Percentiles rank a stretch among this genome's conserved stretches.
phyloP scores from a whole-genome alignment of 164 flowering plant genomes.

The Chimonanthus salicifolius region DNA sequence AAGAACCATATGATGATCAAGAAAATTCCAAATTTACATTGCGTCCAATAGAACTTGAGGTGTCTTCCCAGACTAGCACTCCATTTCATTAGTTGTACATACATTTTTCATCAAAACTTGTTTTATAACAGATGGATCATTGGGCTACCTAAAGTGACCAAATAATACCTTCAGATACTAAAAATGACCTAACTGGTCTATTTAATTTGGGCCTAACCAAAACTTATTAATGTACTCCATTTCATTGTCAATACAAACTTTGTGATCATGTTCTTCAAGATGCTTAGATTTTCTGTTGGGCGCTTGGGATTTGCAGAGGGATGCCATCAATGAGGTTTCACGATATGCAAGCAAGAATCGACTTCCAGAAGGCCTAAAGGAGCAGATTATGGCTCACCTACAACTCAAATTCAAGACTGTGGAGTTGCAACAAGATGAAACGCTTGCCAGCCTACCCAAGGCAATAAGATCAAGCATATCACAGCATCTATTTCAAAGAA shows the following conservation, averaged over 20 bases:
- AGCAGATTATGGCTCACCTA: constrained; percentile 81
- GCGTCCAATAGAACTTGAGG: too few species aligned
- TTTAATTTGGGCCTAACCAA: neutral
- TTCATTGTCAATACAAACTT: neutral
- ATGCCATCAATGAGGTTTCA: constrained; percentile 53
- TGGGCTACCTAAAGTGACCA: neutral
- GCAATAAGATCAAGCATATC: constrained; percentile 80
- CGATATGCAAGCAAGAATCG: constrained; percentile 69
- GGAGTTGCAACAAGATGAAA: constrained; percentile 76
- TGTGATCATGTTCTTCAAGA: neutral
- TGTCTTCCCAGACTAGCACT: neutral
- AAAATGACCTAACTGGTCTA: neutral
- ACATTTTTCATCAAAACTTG: neutral
- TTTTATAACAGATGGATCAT: neutral
- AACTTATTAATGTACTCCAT: neutral
- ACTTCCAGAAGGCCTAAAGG: constrained; percentile 72
- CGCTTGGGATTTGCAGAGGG: constrained; percentile 46
- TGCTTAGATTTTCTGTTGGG: neutral
- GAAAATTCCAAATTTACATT: neutral
- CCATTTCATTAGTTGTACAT: neutral
- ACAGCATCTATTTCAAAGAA: constrained; percentile 58
- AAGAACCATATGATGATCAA: neutral
- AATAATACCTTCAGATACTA: neutral
- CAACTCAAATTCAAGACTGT: constrained; percentile 80
- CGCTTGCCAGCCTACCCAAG: constrained; percentile 68